Conservation (phyloP, 1,139 yeast species). For the Taphrina communis region DNA sequence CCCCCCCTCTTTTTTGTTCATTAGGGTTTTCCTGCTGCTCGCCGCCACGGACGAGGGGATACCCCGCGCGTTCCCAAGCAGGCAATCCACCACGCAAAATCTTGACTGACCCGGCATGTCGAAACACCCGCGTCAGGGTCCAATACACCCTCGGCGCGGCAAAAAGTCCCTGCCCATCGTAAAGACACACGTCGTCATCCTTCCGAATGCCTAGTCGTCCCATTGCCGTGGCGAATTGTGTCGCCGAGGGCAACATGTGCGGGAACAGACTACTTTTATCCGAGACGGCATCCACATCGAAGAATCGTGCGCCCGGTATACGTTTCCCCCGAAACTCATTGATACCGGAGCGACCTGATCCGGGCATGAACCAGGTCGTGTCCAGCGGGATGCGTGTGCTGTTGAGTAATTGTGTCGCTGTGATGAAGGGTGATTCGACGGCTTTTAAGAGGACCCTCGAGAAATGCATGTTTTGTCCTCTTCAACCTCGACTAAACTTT, state of each 20-base stretch:
- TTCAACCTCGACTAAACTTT: too few relatives aligned
- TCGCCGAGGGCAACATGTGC: conserved; percentile 77
- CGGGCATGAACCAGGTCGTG: conserved; percentile 93
- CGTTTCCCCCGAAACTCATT: conserved; percentile 57
- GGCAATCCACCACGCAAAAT: conserved; percentile 36
- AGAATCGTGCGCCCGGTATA: conserved; percentile 70
- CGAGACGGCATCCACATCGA: conserved; percentile 76
- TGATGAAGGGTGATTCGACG: conserved; percentile 4
- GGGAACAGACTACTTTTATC: conserved; percentile 69
- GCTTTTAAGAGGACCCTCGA: background rate
- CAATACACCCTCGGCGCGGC: conserved; percentile 30
- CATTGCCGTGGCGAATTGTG: conserved; percentile 16
- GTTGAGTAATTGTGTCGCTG: background rate
- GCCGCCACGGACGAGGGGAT: background rate
- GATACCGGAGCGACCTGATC: conserved; percentile 64
- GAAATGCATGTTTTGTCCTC: background rate
- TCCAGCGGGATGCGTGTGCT: conserved; percentile 56
- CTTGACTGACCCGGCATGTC: conserved; percentile 24
- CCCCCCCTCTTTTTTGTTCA: background rate
- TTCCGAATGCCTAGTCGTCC: conserved; percentile 24
- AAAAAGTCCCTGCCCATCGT: conserved; percentile 33
- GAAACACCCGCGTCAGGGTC: conserved; percentile 20
- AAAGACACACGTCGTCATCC: conserved; percentile 16
- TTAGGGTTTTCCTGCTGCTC: too few relatives aligned
- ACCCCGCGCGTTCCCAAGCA: conserved; percentile 21